Evolutionary conservation across 495 filamentous ascomycete genomes (phyloP), one percentile per base, ranked within the genome.

Genomic region (Annulohypoxylon maeteangense): DNA sequence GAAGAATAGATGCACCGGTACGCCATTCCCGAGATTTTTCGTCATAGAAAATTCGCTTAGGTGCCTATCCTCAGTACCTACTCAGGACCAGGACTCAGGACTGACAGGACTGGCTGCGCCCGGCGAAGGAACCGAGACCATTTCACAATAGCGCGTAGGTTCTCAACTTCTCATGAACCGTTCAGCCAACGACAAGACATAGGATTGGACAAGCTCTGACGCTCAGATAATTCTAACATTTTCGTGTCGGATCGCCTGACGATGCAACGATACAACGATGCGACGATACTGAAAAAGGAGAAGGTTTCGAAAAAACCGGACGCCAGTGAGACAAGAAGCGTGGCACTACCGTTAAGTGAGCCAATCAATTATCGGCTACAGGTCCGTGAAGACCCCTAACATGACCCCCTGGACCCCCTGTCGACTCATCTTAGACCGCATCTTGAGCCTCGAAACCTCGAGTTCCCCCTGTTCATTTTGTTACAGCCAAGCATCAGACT

Each of bases 201-300:
- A 54, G 51, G 23, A 53, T 53, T 16, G 27, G 48, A 4, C 16
- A 18, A 34, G 65, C 40, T 53, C 38, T 66, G 67, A 70, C 56
- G 64, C 54, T 60, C 18, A 10, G 58, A 44, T 32, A n/a, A 48
- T 54, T 51, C 50, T 47, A 50, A 44, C 40, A 56, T 60, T 69
- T 44, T 44, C 40, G 40, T 75, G 72, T 76, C 68, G 59, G 74
- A 72, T 76, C 74, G 67, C 31, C 68, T 63, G 50, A 67, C 51
- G 72, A 75, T 76, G 74, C 65, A 50, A 67, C 51, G 72, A 75
- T 76, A 72, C 65, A 50, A 67, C 51, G 74, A 75, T 76, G 74
- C 65, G 65, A 76, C 69, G 31, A 45, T 56, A 68, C 65, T 70
- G 71, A 68, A 72, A 67, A 68, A 42, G 48, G 67, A 42, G 40